A percentile compares a stretch with the other conserved stretches of the same genome.
Conservation (phyloP, 768 basidiomycete species). For the Tylopilus intermedius region DNA sequence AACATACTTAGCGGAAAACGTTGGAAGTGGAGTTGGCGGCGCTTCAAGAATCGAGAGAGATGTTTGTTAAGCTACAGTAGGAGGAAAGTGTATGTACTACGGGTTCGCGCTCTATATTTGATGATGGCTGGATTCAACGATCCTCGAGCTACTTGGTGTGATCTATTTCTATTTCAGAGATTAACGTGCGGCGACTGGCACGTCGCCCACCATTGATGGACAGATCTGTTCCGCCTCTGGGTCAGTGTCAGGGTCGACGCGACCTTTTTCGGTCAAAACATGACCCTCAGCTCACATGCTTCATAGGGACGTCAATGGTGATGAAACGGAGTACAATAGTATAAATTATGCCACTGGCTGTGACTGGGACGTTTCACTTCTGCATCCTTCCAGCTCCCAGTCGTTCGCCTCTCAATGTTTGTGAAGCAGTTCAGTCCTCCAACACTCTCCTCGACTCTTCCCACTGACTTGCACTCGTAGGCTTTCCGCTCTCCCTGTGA, state of each 20-base stretch:
- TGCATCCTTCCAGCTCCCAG: not conserved
- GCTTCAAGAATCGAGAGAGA: constrained; percentile 62
- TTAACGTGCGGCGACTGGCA: too few species aligned
- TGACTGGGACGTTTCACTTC: too few species aligned
- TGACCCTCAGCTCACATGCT: too few species aligned
- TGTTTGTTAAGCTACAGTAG: constrained; percentile 68
- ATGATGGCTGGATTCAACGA: not conserved
- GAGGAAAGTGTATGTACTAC: not conserved
- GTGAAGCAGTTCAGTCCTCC: not conserved
- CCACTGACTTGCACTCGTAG: not conserved
- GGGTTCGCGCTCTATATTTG: not conserved
- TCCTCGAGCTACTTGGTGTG: too few species aligned
- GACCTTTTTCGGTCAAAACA: too few species aligned
- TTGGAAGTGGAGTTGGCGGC: constrained; percentile 76
- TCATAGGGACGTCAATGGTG: too few species aligned
- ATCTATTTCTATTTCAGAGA: too few species aligned
- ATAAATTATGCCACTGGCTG: too few species aligned
- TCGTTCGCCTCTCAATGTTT: not conserved
- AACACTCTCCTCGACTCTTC: not conserved
- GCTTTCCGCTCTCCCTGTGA: not conserved
- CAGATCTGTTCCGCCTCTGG: too few species aligned
- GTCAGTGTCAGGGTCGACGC: too few species aligned
- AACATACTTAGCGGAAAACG: constrained; percentile 24
- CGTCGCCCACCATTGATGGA: too few species aligned
- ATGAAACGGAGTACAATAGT: too few species aligned